Conservation (phyloP, 202 grass and related monocot species). For the Sporobolus alterniflorus region DNA sequence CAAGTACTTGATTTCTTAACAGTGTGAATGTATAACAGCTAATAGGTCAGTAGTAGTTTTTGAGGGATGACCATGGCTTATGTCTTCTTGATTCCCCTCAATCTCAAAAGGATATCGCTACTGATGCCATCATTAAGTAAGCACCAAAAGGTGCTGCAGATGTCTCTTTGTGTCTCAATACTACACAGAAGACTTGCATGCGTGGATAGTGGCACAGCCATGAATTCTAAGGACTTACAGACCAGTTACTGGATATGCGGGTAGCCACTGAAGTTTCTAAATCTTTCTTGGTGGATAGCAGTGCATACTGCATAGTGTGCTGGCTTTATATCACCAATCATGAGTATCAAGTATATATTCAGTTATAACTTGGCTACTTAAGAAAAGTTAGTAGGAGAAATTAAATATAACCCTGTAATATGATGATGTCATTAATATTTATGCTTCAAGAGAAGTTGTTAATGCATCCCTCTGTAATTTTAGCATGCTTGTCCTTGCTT, state of each 20-base stretch:
- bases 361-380: slow-evolving; percentile 23
- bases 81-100: slow-evolving; percentile 27
- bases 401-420: slow-evolving; percentile 10
- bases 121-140: slow-evolving; percentile 47
- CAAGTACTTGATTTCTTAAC: slow-evolving; percentile 1
- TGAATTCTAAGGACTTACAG: slow-evolving; percentile 24
- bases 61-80: slow-evolving; percentile 26
- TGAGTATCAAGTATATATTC: not conserved
- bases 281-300: slow-evolving; percentile 30
- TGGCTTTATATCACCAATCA: slow-evolving; percentile 33
- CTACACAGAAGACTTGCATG: slow-evolving; percentile 15
- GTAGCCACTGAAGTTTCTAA: slow-evolving; percentile 18
- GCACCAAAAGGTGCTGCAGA: slow-evolving; percentile 20
- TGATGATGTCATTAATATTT: not conserved
- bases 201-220: slow-evolving; percentile 18
- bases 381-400: slow-evolving; percentile 20
- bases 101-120: slow-evolving; percentile 47
- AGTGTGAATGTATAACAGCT: slow-evolving; percentile 5
- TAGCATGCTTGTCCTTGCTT: not conserved
- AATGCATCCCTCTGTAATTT: not conserved
- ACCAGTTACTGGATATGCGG: slow-evolving; percentile 26
- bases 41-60: slow-evolving; percentile 11
- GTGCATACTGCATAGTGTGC: slow-evolving; percentile 18
- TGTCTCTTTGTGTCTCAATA: not conserved
- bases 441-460: slow-evolving; percentile 8